Percentiles rank a stretch among this genome's conserved stretches.
These are phyloP conservation scores for Lactarius tabidus DNA, from an alignment of 768 basidiomycete genomes.

Conservation along the genomic window DNA sequence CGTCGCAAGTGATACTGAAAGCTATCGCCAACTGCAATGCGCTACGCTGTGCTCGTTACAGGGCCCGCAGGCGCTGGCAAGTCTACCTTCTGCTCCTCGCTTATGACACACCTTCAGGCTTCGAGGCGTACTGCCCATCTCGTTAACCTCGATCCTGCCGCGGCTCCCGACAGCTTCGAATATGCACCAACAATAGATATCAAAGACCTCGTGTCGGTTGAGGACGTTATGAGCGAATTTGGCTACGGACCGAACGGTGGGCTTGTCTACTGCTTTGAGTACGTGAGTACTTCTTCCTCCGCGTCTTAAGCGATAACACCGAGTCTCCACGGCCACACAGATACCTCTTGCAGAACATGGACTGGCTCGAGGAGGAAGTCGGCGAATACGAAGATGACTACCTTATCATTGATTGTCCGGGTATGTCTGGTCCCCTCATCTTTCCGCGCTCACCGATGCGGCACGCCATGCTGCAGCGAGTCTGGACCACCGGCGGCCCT, in stretches of 20 bases:
- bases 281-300: slow-evolving; percentile 51
- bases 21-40: slow-evolving; percentile 44
- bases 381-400: slow-evolving; percentile 97
- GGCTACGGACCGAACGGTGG: slow-evolving; percentile 97
- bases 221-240: slow-evolving; percentile 95
- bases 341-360: slow-evolving; percentile 94
- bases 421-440: slow-evolving; percentile 37
- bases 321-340: slow-evolving; percentile 39
- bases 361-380: slow-evolving; percentile 96
- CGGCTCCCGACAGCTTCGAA: slow-evolving; percentile 80
- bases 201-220: slow-evolving; percentile 82
- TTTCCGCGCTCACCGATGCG: slow-evolving; percentile 3
- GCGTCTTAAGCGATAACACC: background rate
- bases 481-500: background rate
- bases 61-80: slow-evolving; percentile 99
- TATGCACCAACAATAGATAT: slow-evolving; percentile 93
- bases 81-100: slow-evolving; percentile 85
- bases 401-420: slow-evolving; percentile 88
- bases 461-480: slow-evolving; percentile 4
- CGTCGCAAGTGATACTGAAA: background rate
- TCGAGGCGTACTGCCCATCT: slow-evolving; percentile 84
- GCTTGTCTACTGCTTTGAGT: slow-evolving; percentile 98
- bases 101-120: slow-evolving; percentile 83
- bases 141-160: slow-evolving; percentile 97
- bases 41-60: slow-evolving; percentile 83